These are phyloP conservation scores for Bidens hawaiensis DNA, from an alignment of 140 eudicot species.

Conservation along the genomic window DNA sequence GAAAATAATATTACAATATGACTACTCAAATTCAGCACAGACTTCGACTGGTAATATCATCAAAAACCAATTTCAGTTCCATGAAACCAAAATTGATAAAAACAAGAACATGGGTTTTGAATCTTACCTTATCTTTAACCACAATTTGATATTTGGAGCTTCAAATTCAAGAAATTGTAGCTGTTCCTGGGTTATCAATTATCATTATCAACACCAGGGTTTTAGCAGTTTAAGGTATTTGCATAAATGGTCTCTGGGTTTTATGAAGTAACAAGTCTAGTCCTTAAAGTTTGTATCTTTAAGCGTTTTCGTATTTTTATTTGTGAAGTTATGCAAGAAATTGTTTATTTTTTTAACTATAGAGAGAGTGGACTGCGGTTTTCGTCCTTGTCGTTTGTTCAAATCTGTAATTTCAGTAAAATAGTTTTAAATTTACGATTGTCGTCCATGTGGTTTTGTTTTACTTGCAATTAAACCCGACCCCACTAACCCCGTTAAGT, in stretches of 20 bases:
- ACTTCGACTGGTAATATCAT: not conserved
- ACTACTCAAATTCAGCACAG: not conserved
- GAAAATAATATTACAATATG: not conserved
- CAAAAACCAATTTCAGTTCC: not conserved
- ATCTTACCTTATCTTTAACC: conserved; percentile 18
- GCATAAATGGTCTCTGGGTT: conserved; percentile 3
- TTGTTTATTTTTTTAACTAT: too few species aligned
- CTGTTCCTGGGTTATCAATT: too few species aligned
- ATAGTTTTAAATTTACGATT: too few species aligned
- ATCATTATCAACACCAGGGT: conserved; percentile 32
- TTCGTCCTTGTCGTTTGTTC: too few species aligned
- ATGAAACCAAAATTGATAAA: not conserved
- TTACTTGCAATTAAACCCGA: too few species aligned
- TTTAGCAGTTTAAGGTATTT: conserved; percentile 12
- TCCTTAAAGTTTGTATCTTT: not conserved
- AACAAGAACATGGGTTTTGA: conserved; percentile 18
- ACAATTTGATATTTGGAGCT: conserved; percentile 9
- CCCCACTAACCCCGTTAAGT: too few species aligned
- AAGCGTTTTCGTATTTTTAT: not conserved
- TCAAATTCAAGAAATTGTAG: not conserved
- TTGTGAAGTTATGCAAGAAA: not conserved
- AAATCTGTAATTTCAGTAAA: too few species aligned
- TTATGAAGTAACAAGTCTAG: not conserved
- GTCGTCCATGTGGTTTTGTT: too few species aligned
- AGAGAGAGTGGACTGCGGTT: too few species aligned